Evolutionary conservation across 805 yeast genomes (phyloP).

Genomic region (Schwanniomyces polymorphus): DNA sequence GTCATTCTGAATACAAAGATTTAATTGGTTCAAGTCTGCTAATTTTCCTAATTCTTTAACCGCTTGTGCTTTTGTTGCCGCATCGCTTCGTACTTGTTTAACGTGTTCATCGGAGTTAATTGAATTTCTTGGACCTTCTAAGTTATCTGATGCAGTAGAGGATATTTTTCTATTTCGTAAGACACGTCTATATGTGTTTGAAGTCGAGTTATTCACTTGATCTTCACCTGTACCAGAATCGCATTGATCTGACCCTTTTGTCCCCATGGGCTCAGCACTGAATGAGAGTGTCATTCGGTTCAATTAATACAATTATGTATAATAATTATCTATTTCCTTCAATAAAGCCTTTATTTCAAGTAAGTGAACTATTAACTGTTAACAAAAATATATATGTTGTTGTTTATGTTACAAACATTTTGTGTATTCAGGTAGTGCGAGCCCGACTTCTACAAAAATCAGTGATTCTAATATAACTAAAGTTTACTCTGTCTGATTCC

Average conservation of each 20-base stretch:
- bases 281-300: not conserved
- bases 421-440: not conserved
- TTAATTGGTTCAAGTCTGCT: not conserved
- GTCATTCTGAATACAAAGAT: conserved; percentile 13
- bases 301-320: not conserved
- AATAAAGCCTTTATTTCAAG: not conserved
- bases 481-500: conserved; percentile 45
- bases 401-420: not conserved
- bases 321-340: not conserved
- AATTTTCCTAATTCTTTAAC: not conserved
- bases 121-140: not conserved
- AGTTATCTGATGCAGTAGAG: not conserved
- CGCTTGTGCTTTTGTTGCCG: not conserved
- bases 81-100: not conserved
- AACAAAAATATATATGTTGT: not conserved
- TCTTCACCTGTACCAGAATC: not conserved
- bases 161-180: not conserved
- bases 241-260: not conserved
- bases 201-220: not conserved
- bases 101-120: not conserved
- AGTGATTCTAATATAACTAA: conserved; percentile 13
- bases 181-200: not conserved
- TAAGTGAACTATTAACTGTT: not conserved
- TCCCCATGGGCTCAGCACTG: not conserved
- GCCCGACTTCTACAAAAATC: not conserved